phyloP scores from a whole-genome alignment of 2,329 filamentous ascomycete genomes.

The Graphiopsis chlorocephala region DNA sequence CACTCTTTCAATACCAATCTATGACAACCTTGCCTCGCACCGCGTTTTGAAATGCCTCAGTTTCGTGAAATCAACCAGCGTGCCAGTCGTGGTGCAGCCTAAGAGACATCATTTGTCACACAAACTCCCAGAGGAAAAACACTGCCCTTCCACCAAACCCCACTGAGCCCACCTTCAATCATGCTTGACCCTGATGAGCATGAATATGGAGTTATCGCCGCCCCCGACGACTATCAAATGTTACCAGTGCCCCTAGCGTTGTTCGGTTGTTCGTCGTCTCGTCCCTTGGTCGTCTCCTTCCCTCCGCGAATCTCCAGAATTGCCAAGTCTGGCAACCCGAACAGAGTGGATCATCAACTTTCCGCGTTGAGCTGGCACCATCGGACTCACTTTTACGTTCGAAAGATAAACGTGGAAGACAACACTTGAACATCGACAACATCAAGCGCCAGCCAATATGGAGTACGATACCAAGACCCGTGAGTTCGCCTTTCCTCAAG shows the following conservation, averaged over 20 bases:
- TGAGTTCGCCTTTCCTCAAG: constrained; percentile 42
- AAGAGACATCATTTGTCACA: background rate
- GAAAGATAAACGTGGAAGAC: background rate
- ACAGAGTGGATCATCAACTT: background rate
- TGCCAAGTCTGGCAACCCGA: constrained; percentile 1
- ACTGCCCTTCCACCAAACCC: background rate
- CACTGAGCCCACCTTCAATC: background rate
- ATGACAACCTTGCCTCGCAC: background rate
- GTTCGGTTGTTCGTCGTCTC: background rate
- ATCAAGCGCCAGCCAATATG: constrained; percentile 47
- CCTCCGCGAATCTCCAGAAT: constrained; percentile 4
- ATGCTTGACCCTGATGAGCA: background rate
- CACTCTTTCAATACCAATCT: background rate
- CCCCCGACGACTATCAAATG: background rate
- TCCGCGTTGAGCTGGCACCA: background rate
- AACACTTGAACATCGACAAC: background rate
- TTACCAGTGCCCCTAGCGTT: background rate
- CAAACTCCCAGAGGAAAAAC: no score
- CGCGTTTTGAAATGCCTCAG: background rate
- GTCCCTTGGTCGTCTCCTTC: background rate
- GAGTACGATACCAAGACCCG: constrained; percentile 72
- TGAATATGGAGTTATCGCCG: background rate
- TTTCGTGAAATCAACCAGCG: background rate
- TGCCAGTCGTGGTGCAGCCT: background rate
- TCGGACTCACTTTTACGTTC: background rate